Evolutionary conservation across 2,329 filamentous ascomycete species (phyloP), one percentile per base, ranked within the genome.

Genomic region (Bipolaris victoriae): DNA sequence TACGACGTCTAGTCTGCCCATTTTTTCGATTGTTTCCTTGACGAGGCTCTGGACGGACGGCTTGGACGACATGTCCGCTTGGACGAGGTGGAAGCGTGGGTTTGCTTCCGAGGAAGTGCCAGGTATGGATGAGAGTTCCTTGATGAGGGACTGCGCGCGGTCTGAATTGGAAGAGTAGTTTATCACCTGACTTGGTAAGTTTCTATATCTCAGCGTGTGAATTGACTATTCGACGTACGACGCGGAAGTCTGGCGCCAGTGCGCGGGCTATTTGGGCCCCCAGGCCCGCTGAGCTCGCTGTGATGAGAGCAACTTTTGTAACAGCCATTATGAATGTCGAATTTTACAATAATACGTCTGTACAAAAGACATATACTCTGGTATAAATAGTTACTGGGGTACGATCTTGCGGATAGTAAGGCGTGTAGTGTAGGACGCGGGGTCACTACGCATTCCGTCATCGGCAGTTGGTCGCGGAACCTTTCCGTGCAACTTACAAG

Each of bases 1-100:
- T 0, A 82, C 80, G 10, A 82, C 77, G 55, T 83, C 80, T 4
- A 82, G 66, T 1, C 80, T 75, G 24, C 81, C 81, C 73, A 82
- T 81, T 10, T 70, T 76, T 10, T 67, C 61, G 40, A 82, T 61
- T 0, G 80, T 80, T 49, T 82, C 79, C 31, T 68, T 55, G 4
- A 82, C 78, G 3, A 83, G 76, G 7, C 63, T 68, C 52, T 79
- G 71, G 3, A 82, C 78, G 2, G 79, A 73, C 9, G 74, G 52
- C 41, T 77, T 78, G 9, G 76, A 76, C 18, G 75, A 77, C 54
- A 80, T 78, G 63, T 83, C 81, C 58, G 77, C 79, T 63, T 80
- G 78, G 57, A 83, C 70, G 36, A 79, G 59, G 62, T 77, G 78
- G 74, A 77, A 78, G 40, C 70, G 79, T 29, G 71, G 80, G 35